phyloP scores from a whole-genome alignment of 164 flowering plant genomes.

The Nelumbo lutea region DNA sequence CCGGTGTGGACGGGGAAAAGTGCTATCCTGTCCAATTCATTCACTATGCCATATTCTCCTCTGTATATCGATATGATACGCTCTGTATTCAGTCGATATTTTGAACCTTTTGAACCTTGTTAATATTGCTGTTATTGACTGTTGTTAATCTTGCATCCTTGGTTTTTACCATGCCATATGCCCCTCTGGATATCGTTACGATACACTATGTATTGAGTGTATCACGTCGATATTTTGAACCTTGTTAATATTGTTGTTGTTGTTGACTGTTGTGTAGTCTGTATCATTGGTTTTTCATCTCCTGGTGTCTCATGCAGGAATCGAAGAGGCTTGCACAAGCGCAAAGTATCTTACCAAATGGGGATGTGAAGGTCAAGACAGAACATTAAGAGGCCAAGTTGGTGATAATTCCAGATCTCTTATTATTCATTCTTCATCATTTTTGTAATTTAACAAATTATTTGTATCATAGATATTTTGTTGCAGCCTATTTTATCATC shows the following conservation, averaged over 20 bases:
- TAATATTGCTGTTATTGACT: no score
- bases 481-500: not conserved
- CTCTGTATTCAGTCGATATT: not conserved
- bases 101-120: not conserved
- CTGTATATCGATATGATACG: no score
- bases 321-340: conserved; percentile 62
- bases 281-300: not conserved
- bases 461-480: not conserved
- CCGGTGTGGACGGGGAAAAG: no score
- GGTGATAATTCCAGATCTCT: conserved; percentile 4
- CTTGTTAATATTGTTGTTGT: no score
- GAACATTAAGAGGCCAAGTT: conserved; percentile 35
- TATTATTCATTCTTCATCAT: not conserved
- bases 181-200: no score
- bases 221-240: no score
- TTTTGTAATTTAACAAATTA: not conserved
- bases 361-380: conserved; percentile 66
- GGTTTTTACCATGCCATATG: no score
- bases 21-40: no score
- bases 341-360: conserved; percentile 64
- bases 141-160: no score
- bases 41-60: no score
- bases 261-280: no score
- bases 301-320: conserved; percentile 45
- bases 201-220: no score